Conservation (phyloP, 331 rosid species). For the Erythrophleum ivorense region DNA sequence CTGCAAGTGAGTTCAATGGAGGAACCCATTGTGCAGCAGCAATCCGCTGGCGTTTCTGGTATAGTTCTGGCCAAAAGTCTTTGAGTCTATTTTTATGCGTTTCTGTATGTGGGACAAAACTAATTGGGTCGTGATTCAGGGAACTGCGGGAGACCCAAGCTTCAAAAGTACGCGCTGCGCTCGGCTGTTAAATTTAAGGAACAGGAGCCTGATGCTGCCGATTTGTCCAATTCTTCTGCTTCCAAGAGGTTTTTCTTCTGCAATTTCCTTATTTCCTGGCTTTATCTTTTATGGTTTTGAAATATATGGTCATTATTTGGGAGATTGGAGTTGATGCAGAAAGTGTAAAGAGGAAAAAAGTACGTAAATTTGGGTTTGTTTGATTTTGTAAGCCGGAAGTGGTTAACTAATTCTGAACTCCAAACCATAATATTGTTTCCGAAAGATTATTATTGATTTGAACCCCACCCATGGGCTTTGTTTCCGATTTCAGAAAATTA, state of each 20-base stretch:
- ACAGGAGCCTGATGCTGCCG: slow-evolving; percentile 47
- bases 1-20: slow-evolving; percentile 34
- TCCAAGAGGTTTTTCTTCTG: slow-evolving; percentile 60
- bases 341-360: not conserved
- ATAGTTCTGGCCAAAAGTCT: not conserved
- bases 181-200: slow-evolving; percentile 58
- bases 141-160: slow-evolving; percentile 48
- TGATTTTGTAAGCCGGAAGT: not conserved
- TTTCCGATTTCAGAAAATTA: not conserved
- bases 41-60: slow-evolving; percentile 47
- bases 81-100: not conserved
- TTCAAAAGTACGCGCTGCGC: slow-evolving; percentile 64
- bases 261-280: not conserved
- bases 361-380: not conserved
- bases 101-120: not conserved
- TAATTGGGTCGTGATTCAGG: slow-evolving; percentile 46
- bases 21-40: slow-evolving; percentile 32
- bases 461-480: not conserved
- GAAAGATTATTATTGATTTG: not conserved
- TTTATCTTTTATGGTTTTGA: not conserved
- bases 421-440: not conserved
- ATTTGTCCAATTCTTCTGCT: slow-evolving; percentile 48
- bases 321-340: not conserved
- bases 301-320: not conserved
- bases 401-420: not conserved